phyloP scores from a whole-genome alignment of 306 rosid species.

The Fragaria iinumae region DNA sequence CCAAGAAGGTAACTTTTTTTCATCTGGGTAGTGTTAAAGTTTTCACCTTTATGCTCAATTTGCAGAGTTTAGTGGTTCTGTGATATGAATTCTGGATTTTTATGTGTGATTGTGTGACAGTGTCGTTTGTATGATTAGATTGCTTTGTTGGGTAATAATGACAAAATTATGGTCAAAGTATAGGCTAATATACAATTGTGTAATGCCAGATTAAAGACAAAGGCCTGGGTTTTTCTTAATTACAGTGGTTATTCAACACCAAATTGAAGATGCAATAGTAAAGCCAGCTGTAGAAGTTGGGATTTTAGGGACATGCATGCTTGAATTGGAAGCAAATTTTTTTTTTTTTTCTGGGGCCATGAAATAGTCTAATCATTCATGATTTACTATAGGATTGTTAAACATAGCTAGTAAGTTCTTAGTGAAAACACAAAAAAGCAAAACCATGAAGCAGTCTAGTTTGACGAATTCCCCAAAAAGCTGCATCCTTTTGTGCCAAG shows the following conservation, averaged over 20 bases:
- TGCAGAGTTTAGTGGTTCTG: neutral
- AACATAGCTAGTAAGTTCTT: neutral
- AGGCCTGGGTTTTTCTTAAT: neutral
- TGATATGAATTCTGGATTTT: conserved; percentile 2
- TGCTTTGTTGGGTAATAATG: conserved; percentile 16
- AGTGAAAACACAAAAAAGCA: neutral
- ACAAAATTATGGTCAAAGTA: conserved; percentile 17
- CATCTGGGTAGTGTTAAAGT: neutral
- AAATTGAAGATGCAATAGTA: neutral
- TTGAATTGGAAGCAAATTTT: neutral
- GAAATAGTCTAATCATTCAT: conserved; percentile 6
- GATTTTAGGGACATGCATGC: neutral
- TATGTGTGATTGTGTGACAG: neutral
- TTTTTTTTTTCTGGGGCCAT: neutral
- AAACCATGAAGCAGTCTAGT: conserved; percentile 10
- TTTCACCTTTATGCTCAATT: neutral
- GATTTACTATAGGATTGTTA: conserved; percentile 7
- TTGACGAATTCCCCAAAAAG: conserved; percentile 26
- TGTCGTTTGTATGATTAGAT: conserved; percentile 2
- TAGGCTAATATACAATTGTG: neutral
- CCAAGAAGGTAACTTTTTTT: conserved; percentile 71
- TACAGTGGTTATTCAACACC: neutral
- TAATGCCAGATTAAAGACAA: conserved; percentile 3
- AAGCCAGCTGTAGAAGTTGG: neutral
- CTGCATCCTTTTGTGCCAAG: conserved; percentile 19